A percentile compares a stretch with the other conserved stretches of the same genome.
Evolutionary conservation across 2,329 filamentous ascomycete genomes (phyloP).

Genomic region (Neofusicoccum laricinum): DNA sequence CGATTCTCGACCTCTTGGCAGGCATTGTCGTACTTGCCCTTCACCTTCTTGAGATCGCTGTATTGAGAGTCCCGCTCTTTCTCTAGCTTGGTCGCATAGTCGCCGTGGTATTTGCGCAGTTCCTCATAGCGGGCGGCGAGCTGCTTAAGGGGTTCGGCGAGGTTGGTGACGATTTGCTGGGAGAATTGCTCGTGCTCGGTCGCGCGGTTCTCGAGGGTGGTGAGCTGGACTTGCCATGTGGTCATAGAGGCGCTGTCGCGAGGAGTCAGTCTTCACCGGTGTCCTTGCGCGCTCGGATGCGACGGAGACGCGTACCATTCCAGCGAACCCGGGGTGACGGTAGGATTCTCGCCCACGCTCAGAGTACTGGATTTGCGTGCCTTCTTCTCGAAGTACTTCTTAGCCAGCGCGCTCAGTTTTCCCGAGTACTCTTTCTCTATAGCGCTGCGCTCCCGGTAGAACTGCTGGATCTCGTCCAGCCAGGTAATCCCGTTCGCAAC

Average conservation of each 20-base stretch:
- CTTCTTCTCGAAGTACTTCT: slow-evolving; percentile 98
- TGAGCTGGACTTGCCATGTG: slow-evolving; percentile 93
- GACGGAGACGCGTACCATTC: slow-evolving; percentile 61
- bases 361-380: slow-evolving; percentile 80
- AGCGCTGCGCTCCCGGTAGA: slow-evolving; percentile 88
- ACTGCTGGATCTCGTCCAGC: slow-evolving; percentile 95
- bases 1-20: slow-evolving; percentile 94
- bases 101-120: slow-evolving; percentile 82
- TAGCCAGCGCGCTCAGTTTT: slow-evolving; percentile 82
- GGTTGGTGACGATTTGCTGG: slow-evolving; percentile 70
- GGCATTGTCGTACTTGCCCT: slow-evolving; percentile 85
- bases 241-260: slow-evolving; percentile 77
- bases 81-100: slow-evolving; percentile 85
- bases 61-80: slow-evolving; percentile 85
- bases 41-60: slow-evolving; percentile 81
- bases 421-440: slow-evolving; percentile 97
- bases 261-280: slow-evolving; percentile 22
- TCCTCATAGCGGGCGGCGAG: slow-evolving; percentile 79
- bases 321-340: slow-evolving; percentile 89
- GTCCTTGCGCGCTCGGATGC: slow-evolving; percentile 10
- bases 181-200: slow-evolving; percentile 85
- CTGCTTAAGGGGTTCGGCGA: slow-evolving; percentile 83
- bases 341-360: slow-evolving; percentile 90
- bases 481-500: slow-evolving; percentile 84
- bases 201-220: slow-evolving; percentile 81